Evolutionary conservation across 208 protist genomes (phyloP), one percentile per base, ranked within the genome.

Genomic region (Angomonas desouzai): DNA sequence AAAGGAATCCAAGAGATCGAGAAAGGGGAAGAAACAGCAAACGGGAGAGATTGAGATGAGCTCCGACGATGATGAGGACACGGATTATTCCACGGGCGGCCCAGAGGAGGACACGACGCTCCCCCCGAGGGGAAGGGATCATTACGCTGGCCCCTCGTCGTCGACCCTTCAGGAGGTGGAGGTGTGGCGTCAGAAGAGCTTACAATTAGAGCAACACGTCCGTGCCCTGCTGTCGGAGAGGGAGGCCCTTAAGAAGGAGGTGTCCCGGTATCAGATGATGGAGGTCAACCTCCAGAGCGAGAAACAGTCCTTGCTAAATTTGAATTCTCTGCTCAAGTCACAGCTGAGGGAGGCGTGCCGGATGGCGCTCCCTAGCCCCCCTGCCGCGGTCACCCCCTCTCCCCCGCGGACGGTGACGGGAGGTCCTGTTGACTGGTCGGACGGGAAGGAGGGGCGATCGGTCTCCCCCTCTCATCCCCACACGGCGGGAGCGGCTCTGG

Each of bases 261-360:
- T 89, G 64, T 56, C 72, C 27, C 53, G 76, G 13, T 67, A 78
- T 3, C 65, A 82, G 29, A 72, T 80, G 53, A 83, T 87, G 29
- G 69, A 76, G 4, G 68, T 59, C 16, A 73, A 81, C 6, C 58
- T 91, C 16, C 61, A 66, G 23, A 77, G 69, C 1, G 85, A 96
- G 67, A 89, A 90, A 66, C 81, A 85, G 34, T 90, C 82, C 4
- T 70, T 96, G 55, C 67, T 91, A 18, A 87, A 93, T 62, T 61
- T 96, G 11, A 96, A 96, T 65, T 76, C 84, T 9, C 68, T 93
- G 10, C 76, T 96, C 18, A 96, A 96, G 76, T 79, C 83, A 25
- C 89, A 96, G 62, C 71, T 92, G 64, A 67, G 87, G 0, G 86
- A 92, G 60, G 83, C 84, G 36, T 95, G 91, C 57, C 76, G 81